A percentile compares a stretch with the other conserved stretches of the same genome.
These are phyloP conservation scores for Vinca major DNA, from an alignment of 305 asterid species.

Conservation along the genomic window DNA sequence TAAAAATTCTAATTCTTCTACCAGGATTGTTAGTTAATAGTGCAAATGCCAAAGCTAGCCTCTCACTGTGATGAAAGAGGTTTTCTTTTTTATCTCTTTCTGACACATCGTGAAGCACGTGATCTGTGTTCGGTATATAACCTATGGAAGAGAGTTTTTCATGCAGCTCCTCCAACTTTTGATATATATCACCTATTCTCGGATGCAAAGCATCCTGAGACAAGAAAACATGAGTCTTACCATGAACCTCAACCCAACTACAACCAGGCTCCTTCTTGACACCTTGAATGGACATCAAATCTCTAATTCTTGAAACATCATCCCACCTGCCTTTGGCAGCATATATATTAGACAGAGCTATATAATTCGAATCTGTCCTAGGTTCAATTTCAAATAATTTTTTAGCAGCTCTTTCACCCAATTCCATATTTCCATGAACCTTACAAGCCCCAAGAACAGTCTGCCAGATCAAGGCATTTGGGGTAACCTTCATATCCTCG, in stretches of 20 bases:
- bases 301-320: constrained; percentile 51
- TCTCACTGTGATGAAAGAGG: constrained; percentile 73
- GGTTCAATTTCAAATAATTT: constrained; percentile 53
- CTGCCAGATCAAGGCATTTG: constrained; percentile 62
- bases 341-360: constrained; percentile 62
- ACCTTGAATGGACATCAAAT: constrained; percentile 49
- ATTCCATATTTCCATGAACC: constrained; percentile 57
- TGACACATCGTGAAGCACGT: constrained; percentile 49
- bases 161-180: constrained; percentile 48
- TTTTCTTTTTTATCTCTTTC: constrained; percentile 46
- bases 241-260: constrained; percentile 68
- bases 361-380: constrained; percentile 45
- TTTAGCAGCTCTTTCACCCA: constrained; percentile 68
- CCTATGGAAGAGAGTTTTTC: constrained; percentile 38
- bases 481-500: constrained; percentile 44
- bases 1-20: constrained; percentile 53
- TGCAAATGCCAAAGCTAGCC: constrained; percentile 69
- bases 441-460: constrained; percentile 67
- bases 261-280: constrained; percentile 83
- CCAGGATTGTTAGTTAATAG: constrained; percentile 38
- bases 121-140: constrained; percentile 43
- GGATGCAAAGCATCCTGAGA: constrained; percentile 74
- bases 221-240: constrained; percentile 56
- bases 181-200: constrained; percentile 38
- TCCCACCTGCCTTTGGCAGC: constrained; percentile 65